Conservation (phyloP, 345 rosid genomes). For the Heritiera littoralis region DNA sequence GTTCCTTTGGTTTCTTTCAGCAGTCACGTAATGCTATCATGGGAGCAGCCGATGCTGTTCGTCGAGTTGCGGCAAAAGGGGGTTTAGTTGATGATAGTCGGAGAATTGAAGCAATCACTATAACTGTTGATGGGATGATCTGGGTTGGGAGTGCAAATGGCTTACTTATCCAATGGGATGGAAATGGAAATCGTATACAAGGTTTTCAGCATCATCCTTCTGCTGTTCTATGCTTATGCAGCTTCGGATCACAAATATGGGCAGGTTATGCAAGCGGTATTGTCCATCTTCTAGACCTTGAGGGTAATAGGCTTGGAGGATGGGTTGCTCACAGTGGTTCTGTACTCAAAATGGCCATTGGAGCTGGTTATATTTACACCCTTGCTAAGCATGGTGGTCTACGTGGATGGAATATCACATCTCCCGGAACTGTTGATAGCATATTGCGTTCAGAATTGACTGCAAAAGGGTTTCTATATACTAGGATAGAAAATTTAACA, state of each 20-base stretch:
- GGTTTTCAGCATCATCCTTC: slow-evolving; percentile 56
- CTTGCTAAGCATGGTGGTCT: slow-evolving; percentile 82
- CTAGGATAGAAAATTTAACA: slow-evolving; percentile 59
- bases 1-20: slow-evolving; percentile 81
- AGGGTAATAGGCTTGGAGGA: slow-evolving; percentile 62
- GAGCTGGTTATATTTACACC: slow-evolving; percentile 68
- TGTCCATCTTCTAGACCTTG: slow-evolving; percentile 69
- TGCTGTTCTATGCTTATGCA: slow-evolving; percentile 63
- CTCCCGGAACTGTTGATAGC: slow-evolving; percentile 72
- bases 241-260: slow-evolving; percentile 61
- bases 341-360: slow-evolving; percentile 59
- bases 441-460: slow-evolving; percentile 60
- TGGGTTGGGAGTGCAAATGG: slow-evolving; percentile 93
- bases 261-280: slow-evolving; percentile 67
- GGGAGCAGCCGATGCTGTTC: slow-evolving; percentile 99
- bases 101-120: slow-evolving; percentile 71
- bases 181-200: slow-evolving; percentile 75
- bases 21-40: slow-evolving; percentile 86
- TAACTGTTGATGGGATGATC: slow-evolving; percentile 64
- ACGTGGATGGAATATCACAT: slow-evolving; percentile 76
- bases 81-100: slow-evolving; percentile 81
- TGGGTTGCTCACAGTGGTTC: slow-evolving; percentile 83
- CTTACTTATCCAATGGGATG: slow-evolving; percentile 78
- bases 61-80: slow-evolving; percentile 81
- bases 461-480: slow-evolving; percentile 57